Conservation (phyloP, 441 rosid genomes). For the Melastoma candidum region DNA sequence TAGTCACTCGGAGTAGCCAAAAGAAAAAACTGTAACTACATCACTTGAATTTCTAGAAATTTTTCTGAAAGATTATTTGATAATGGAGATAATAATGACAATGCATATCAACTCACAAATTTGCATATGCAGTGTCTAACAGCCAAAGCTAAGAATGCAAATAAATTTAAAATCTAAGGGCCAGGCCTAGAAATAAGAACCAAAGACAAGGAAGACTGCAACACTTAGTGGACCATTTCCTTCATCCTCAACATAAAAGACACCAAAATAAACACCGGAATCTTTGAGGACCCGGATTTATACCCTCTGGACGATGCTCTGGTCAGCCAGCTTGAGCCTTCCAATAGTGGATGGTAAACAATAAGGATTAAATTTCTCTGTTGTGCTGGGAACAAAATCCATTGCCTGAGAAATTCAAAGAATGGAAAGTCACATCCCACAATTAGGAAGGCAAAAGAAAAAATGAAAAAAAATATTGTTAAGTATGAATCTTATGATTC, state of each 20-base stretch:
- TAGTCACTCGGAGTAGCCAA: too few species aligned
- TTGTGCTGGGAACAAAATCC: conserved; percentile 4
- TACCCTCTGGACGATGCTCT: conserved; percentile 45
- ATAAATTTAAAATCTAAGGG: too few species aligned
- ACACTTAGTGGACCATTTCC: too few species aligned
- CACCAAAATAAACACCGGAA: neutral
- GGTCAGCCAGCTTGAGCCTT: conserved; percentile 35
- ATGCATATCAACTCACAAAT: too few species aligned
- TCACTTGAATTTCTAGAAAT: too few species aligned
- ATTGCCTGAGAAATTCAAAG: conserved; percentile 4
- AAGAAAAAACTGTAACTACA: too few species aligned
- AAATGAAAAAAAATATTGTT: neutral
- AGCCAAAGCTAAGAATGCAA: too few species aligned
- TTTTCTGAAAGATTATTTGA: too few species aligned
- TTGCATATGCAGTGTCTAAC: too few species aligned
- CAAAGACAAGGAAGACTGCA: too few species aligned
- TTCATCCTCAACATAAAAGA: neutral
- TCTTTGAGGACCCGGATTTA: conserved; percentile 7
- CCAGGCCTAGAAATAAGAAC: too few species aligned
- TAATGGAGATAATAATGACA: too few species aligned
- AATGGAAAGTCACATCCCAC: conserved; percentile 1
- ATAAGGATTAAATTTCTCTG: conserved; percentile 31
- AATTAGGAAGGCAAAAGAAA: neutral
- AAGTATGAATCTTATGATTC: neutral
- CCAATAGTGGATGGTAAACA: conserved; percentile 38